A percentile compares a stretch with the other conserved stretches of the same genome.
Conservation (phyloP, 1,284 basidiomycete species). For the Ganoderma resinaceum region DNA sequence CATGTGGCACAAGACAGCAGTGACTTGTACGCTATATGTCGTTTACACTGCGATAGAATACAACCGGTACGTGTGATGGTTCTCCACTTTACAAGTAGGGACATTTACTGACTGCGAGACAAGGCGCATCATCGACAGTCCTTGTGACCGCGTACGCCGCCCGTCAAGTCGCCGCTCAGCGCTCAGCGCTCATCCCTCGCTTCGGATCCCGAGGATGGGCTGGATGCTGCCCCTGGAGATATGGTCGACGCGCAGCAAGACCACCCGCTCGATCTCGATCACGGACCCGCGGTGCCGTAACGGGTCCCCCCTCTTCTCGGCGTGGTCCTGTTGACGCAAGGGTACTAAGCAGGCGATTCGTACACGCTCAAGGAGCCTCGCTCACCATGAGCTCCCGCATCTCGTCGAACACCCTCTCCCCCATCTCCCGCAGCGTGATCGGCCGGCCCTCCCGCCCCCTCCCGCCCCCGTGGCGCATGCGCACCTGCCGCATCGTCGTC, state of each 20-base stretch:
- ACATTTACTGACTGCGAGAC: not conserved
- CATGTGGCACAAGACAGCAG: no score
- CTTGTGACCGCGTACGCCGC: no score
- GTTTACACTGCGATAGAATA: not conserved
- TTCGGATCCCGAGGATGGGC: constrained; percentile 9
- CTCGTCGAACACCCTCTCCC: not conserved
- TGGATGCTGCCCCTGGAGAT: constrained; percentile 15
- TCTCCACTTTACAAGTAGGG: not conserved
- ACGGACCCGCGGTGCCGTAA: constrained; percentile 1
- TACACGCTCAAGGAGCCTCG: not conserved
- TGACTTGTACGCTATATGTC: no score
- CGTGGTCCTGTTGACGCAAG: not conserved
- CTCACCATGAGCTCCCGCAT: constrained; percentile 11
- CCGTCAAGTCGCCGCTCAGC: no score
- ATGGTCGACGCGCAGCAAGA: constrained; percentile 17
- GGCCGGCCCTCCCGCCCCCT: not conserved
- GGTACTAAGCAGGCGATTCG: not conserved
- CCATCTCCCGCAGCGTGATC: constrained; percentile 3
- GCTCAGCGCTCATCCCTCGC: not conserved
- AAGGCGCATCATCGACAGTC: not conserved
- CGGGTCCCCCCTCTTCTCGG: not conserved
- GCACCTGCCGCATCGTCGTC: constrained; percentile 2
- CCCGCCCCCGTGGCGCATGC: constrained; percentile 5
- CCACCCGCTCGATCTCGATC: not conserved
- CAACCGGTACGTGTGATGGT: not conserved